A percentile compares a stretch with the other conserved stretches of the same genome.
These are phyloP conservation scores for Chlorella sp. DNA, from an alignment of 139 green algal genomes.

Conservation along the genomic window DNA sequence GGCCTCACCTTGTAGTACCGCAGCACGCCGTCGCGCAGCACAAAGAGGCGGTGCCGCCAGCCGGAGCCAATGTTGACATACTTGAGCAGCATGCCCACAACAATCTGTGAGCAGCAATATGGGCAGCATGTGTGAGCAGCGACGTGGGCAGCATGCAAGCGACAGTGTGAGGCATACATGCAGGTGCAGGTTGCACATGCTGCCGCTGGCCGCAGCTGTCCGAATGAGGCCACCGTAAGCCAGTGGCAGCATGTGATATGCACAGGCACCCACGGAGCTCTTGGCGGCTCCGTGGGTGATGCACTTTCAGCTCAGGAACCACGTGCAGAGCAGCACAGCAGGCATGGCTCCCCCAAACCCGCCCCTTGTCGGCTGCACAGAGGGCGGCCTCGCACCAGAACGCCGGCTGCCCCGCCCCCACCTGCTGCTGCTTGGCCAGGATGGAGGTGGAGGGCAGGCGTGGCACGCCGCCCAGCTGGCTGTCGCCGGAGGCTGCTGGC, in stretches of 20 bases:
- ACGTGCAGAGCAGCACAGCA: background rate
- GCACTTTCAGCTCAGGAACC: too few species aligned
- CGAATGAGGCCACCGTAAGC: too few species aligned
- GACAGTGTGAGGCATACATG: background rate
- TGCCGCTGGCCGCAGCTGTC: too few species aligned
- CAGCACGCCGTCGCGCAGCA: slow-evolving; percentile 77
- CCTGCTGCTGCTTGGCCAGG: slow-evolving; percentile 34
- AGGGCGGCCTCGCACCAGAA: background rate
- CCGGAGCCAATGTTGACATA: slow-evolving; percentile 80
- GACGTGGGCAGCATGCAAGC: background rate
- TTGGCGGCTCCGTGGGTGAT: too few species aligned
- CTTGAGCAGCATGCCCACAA: slow-evolving; percentile 81
- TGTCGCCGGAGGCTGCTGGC: background rate
- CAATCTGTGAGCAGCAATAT: slow-evolving; percentile 56
- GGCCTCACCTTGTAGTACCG: slow-evolving; percentile 78
- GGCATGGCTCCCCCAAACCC: background rate
- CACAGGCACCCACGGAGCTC: too few species aligned
- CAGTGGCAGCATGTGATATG: too few species aligned
- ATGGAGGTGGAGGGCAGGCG: slow-evolving; percentile 25
- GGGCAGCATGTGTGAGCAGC: background rate
- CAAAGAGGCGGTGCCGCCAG: slow-evolving; percentile 82
- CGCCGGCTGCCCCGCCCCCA: background rate
- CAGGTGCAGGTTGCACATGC: too few species aligned
- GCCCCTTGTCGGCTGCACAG: background rate
- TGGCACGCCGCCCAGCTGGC: background rate